A percentile compares a stretch with the other conserved stretches of the same genome.
phyloP scores from a whole-genome alignment of 805 yeast species.

The Candida krabiensis region DNA sequence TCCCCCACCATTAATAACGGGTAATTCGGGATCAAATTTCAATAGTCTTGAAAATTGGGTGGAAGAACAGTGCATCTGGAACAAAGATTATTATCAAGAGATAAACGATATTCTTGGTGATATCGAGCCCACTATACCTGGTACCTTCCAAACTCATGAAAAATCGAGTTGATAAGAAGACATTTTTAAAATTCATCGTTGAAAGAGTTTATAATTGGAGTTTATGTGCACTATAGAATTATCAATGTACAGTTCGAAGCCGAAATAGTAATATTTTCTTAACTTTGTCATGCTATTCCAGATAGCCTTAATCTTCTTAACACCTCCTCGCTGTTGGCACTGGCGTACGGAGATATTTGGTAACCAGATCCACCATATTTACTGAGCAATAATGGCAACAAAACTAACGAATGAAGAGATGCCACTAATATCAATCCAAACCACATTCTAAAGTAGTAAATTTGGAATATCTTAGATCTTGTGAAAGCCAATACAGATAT shows the following conservation, averaged over 20 bases:
- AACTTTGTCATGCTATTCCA: not conserved
- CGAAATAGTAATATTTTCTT: not conserved
- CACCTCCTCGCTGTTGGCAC: constrained; percentile 25
- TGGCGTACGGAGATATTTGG: constrained; percentile 20
- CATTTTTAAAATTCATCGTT: too few relatives aligned
- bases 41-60: constrained; percentile 11
- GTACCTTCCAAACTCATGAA: constrained; percentile 10
- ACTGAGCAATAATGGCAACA: constrained; percentile 74
- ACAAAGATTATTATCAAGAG: constrained; percentile 18
- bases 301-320: constrained; percentile 19
- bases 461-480: constrained; percentile 80
- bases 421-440: constrained; percentile 73
- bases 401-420: constrained; percentile 71
- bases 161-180: not conserved
- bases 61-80: constrained; percentile 18
- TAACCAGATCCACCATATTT: constrained; percentile 62
- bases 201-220: not conserved
- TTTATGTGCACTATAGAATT: not conserved
- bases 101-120: constrained; percentile 13
- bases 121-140: constrained; percentile 15
- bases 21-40: constrained; percentile 1
- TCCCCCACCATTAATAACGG: constrained; percentile 34
- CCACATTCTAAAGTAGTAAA: constrained; percentile 97
- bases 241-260: not conserved
- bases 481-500: constrained; percentile 86